Conservation (phyloP, 2,329 filamentous ascomycete species). For the Arachnopeziza araneosa region DNA sequence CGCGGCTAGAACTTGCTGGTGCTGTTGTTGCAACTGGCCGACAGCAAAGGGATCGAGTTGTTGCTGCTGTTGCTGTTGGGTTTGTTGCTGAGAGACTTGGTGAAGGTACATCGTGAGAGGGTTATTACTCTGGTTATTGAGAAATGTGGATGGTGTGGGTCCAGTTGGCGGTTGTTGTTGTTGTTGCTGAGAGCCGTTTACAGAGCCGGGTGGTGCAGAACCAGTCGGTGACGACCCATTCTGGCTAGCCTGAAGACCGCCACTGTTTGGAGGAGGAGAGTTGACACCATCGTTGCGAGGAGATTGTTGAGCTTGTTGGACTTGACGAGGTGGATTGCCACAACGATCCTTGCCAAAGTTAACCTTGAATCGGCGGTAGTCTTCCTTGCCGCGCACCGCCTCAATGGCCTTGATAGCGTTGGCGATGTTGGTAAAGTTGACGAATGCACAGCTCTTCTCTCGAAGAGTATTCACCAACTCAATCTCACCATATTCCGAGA, state of each 20-base stretch:
- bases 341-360: slow-evolving; percentile 99
- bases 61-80: slow-evolving; percentile 57
- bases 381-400: slow-evolving; percentile 86
- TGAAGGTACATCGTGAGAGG: slow-evolving; percentile 90
- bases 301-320: slow-evolving; percentile 58
- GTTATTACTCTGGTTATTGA: slow-evolving; percentile 77
- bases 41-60: slow-evolving; percentile 39
- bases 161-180: slow-evolving; percentile 46
- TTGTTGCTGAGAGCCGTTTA: slow-evolving; percentile 38
- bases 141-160: slow-evolving; percentile 64
- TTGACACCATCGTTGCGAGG: slow-evolving; percentile 57
- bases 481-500: slow-evolving; percentile 95
- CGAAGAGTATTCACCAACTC: slow-evolving; percentile 93
- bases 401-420: slow-evolving; percentile 99
- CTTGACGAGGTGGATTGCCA: slow-evolving; percentile 89
- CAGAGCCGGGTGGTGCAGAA: slow-evolving; percentile 45
- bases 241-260: slow-evolving; percentile 29
- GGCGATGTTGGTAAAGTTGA: slow-evolving; percentile 99
- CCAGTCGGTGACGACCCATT: slow-evolving; percentile 30
- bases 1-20: slow-evolving; percentile 63
- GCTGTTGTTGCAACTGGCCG: slow-evolving; percentile 49
- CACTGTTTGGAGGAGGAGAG: slow-evolving; percentile 44
- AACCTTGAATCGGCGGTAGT: slow-evolving; percentile 98
- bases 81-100: slow-evolving; percentile 68
- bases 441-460: slow-evolving; percentile 98